phyloP scores from a whole-genome alignment of 139 green algal genomes.

The Closterium sp. region DNA sequence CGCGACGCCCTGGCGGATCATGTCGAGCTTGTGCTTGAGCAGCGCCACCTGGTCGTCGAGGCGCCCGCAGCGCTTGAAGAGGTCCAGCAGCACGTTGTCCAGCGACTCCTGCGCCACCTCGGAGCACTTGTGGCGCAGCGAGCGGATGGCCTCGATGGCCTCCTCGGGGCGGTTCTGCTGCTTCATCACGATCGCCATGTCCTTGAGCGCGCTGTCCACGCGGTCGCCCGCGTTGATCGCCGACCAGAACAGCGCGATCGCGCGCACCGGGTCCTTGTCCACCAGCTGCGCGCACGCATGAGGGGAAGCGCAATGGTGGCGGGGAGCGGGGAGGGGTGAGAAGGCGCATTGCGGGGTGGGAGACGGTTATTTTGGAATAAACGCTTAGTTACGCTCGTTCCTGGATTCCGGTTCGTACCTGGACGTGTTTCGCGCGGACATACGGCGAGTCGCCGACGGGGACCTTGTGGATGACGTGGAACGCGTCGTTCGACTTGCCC shows the following conservation, averaged over 20 bases:
- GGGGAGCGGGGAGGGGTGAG: neutral
- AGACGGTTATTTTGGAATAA: too few relatives aligned
- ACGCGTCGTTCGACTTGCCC: slow-evolving; percentile 5
- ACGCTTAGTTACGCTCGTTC: neutral
- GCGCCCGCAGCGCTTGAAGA: slow-evolving; percentile 53
- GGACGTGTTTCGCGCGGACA: slow-evolving; percentile 48
- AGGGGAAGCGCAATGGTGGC: neutral
- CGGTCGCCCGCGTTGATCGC: slow-evolving; percentile 49
- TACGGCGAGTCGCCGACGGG: slow-evolving; percentile 49
- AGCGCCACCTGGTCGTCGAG: slow-evolving; percentile 51
- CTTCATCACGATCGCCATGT: slow-evolving; percentile 59
- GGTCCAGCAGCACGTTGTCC: slow-evolving; percentile 53
- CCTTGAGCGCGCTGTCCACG: slow-evolving; percentile 52
- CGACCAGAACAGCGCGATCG: slow-evolving; percentile 50
- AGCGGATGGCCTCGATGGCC: slow-evolving; percentile 50
- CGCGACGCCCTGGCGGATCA: slow-evolving; percentile 50
- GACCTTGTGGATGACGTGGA: slow-evolving; percentile 52
- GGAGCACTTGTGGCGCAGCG: slow-evolving; percentile 29
- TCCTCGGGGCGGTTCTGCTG: slow-evolving; percentile 51
- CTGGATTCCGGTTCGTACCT: slow-evolving; percentile 15
- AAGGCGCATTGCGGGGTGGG: neutral
- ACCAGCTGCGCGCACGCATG: slow-evolving; percentile 40
- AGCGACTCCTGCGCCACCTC: slow-evolving; percentile 49
- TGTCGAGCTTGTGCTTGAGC: slow-evolving; percentile 53
- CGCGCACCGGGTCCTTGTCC: slow-evolving; percentile 52